Evolutionary conservation across 768 basidiomycete species (phyloP), one percentile per base, ranked within the genome.

Genomic region (Termitomyces heimii): DNA sequence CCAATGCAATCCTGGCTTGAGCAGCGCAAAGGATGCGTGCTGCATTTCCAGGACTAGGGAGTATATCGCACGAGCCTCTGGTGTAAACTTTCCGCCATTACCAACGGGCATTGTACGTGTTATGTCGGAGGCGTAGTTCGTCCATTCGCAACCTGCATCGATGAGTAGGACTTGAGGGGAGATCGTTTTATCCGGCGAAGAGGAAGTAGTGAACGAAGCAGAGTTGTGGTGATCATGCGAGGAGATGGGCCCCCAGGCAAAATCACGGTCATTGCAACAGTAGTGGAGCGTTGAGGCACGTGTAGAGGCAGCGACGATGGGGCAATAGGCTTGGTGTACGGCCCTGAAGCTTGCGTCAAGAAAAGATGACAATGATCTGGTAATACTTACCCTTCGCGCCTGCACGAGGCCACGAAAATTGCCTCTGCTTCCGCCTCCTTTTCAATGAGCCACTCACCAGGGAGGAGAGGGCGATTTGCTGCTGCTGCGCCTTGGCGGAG

Each of bases 401-500:
- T 77, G 72, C 94, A 97, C 1, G 87, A 87, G 2, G 94, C 92
- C 0, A 93, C 89, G 61, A 98, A 98, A 8, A 95, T 79, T 0
- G 94, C 96, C 68, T 96, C 95, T 0, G 94, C 96, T 68, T 97
- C 95, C 0, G 85, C 88, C 71, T 98, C 96, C 63, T 89, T 91
- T 73, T 91, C 84, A 16, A 98, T 91, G 45, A 92, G 74, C 89
- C 95, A 97, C 65, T 94, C 88, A 3, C 80, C 77, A 2, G 89
- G 91, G 3, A 92, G 74, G 5, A 81, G 71, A 0, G 84, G 85
- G 4, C 80, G 72, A 10, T 73, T 71, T 10, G 75, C 81, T 32
- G 75, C 75, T 5, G 71, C 80, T 13, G 73, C 70, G 16, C 68
- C 80, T 35, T 71, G 73, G 61, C 71, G 68, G 57, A 87, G 78